phyloP scores from a whole-genome alignment of 2,329 filamentous ascomycete species.

The Pseudogymnoascus sp. region DNA sequence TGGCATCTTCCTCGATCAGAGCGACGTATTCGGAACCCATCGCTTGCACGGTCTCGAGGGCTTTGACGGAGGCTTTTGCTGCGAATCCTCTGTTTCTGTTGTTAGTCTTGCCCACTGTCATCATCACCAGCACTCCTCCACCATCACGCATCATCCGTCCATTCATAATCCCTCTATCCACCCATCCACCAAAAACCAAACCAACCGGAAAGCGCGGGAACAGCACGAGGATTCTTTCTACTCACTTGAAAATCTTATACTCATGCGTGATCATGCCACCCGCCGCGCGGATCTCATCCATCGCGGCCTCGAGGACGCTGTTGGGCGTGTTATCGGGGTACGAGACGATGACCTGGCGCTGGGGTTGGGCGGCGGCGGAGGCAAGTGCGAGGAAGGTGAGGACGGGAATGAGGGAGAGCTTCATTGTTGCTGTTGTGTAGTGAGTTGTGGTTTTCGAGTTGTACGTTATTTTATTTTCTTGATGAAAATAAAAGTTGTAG shows the following conservation, averaged over 20 bases:
- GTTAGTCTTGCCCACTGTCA: not conserved
- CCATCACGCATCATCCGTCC: not conserved
- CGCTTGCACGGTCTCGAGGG: slow-evolving; percentile 58
- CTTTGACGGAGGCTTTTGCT: slow-evolving; percentile 61
- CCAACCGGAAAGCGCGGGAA: no score
- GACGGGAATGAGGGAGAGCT: slow-evolving; percentile 47
- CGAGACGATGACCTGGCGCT: slow-evolving; percentile 70
- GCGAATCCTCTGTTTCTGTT: slow-evolving; percentile 59
- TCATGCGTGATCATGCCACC: slow-evolving; percentile 74
- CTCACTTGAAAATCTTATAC: slow-evolving; percentile 62
- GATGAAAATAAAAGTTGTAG: not conserved
- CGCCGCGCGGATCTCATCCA: slow-evolving; percentile 58
- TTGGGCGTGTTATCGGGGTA: slow-evolving; percentile 63
- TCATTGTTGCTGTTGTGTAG: slow-evolving; percentile 44
- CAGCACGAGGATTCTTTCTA: no score
- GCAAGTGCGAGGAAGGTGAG: slow-evolving; percentile 51
- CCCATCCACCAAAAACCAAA: no score
- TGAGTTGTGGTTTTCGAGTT: no score
- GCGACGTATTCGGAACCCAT: slow-evolving; percentile 54
- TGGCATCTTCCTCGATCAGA: slow-evolving; percentile 68
- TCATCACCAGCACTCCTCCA: no score
- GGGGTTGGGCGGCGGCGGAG: slow-evolving; percentile 46
- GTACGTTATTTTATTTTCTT: not conserved
- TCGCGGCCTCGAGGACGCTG: slow-evolving; percentile 61
- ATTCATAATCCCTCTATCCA: no score